phyloP scores from a whole-genome alignment of 1,284 basidiomycete species.

The Porogramme epimiltina region DNA sequence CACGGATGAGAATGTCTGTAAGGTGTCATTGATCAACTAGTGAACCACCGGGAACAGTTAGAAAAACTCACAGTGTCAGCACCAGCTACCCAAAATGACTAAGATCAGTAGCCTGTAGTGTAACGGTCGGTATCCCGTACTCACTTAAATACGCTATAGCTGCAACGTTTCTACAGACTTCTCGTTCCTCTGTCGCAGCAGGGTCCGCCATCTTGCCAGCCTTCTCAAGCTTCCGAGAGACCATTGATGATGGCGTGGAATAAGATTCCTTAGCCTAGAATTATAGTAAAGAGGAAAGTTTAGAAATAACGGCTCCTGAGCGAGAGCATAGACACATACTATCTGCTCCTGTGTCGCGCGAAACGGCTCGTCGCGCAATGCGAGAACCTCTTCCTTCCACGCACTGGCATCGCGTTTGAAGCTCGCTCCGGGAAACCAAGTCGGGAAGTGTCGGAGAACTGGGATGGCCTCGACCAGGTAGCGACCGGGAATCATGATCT shows the following conservation, averaged over 20 bases:
- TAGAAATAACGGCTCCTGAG: not conserved
- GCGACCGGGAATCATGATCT: conserved; percentile 10
- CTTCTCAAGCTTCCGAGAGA: no score
- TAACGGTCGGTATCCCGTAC: not conserved
- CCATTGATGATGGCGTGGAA: no score
- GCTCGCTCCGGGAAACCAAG: conserved; percentile 19
- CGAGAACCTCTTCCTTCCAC: conserved; percentile 7
- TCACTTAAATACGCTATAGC: not conserved
- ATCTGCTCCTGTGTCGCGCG: conserved; percentile 3
- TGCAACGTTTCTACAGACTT: not conserved
- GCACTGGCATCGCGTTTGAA: conserved; percentile 11
- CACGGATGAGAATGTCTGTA: conserved; percentile 10
- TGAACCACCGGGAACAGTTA: not conserved
- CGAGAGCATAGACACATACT: no score
- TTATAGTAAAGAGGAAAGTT: not conserved
- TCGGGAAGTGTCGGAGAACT: conserved; percentile 11
- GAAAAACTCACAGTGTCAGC: not conserved
- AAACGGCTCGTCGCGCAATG: conserved; percentile 8
- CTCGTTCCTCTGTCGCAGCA: not conserved
- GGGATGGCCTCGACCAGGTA: conserved; percentile 24
- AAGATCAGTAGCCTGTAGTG: not conserved
- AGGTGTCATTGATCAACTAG: not conserved
- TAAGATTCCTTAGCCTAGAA: no score
- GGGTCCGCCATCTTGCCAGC: no score
- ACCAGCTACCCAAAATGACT: not conserved